These are phyloP conservation scores for Mortierella sp. DNA, from an alignment of 371 early-diverging fungal species.

Conservation along the genomic window DNA sequence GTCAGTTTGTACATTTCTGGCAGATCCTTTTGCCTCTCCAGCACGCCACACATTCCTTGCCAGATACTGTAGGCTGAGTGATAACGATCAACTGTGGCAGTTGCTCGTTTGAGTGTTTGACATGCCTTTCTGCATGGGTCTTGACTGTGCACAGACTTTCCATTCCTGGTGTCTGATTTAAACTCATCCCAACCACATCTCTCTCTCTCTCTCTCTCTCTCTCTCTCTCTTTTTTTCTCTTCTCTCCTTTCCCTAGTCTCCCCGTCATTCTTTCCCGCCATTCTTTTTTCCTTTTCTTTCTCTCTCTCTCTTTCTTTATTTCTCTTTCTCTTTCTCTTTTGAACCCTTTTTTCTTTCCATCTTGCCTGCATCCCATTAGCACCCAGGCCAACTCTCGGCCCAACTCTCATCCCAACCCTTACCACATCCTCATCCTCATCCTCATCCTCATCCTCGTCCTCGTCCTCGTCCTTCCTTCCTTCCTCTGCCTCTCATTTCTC, in stretches of 20 bases:
- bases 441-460: too few species aligned
- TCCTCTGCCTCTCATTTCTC: background rate
- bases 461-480: background rate
- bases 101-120: too few species aligned
- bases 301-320: background rate
- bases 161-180: too few species aligned
- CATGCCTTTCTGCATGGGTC: too few species aligned
- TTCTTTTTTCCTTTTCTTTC: slow-evolving; percentile 11
- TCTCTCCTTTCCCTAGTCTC: background rate
- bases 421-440: background rate
- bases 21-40: too few species aligned
- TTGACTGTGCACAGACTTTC: too few species aligned
- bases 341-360: background rate
- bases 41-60: too few species aligned
- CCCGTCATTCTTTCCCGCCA: slow-evolving; percentile 1
- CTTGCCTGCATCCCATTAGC: background rate
- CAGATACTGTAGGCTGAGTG: too few species aligned
- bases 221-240: background rate
- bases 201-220: background rate
- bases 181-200: background rate
- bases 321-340: slow-evolving; percentile 4
- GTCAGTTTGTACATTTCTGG: too few species aligned
- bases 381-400: slow-evolving; percentile 8
- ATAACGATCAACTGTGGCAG: too few species aligned
- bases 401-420: background rate